Conservation (phyloP, 192 early-diverging fungal species). For the Umbelopsis ramanniana region DNA sequence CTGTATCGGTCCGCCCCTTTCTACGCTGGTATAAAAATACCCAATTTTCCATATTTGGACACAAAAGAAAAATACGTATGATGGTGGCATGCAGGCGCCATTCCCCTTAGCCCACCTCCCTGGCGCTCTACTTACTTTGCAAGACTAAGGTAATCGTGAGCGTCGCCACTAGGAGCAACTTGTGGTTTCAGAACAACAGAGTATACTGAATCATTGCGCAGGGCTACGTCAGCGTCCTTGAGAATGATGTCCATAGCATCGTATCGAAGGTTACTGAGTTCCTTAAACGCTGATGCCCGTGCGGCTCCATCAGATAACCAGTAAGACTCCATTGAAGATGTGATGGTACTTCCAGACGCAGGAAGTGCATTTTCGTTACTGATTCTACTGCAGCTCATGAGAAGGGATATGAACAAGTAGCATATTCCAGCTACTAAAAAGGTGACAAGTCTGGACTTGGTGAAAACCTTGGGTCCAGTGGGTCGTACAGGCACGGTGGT, state of each 20-base stretch:
- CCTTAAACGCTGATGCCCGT: neutral
- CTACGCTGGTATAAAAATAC: neutral
- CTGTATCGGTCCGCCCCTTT: neutral
- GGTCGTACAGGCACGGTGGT: neutral
- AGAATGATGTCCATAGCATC: neutral
- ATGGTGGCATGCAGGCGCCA: too few species aligned
- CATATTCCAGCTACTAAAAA: neutral
- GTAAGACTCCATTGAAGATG: neutral
- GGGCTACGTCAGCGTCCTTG: neutral
- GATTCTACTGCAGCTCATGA: neutral
- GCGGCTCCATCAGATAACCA: neutral
- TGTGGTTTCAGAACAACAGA: slow-evolving; percentile 8
- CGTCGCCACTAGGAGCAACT: neutral
- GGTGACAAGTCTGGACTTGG: neutral
- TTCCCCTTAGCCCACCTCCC: neutral
- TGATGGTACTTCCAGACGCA: neutral
- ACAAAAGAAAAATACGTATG: neutral
- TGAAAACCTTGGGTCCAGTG: neutral
- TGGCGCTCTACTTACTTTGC: neutral
- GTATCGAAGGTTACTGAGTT: neutral
- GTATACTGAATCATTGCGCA: neutral
- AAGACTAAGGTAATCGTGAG: slow-evolving; percentile 16
- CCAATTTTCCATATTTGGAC: neutral
- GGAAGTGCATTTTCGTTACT: neutral
- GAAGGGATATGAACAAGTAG: neutral